phyloP scores from a whole-genome alignment of 164 flowering plant genomes.

The Euptelea pleiosperma region DNA sequence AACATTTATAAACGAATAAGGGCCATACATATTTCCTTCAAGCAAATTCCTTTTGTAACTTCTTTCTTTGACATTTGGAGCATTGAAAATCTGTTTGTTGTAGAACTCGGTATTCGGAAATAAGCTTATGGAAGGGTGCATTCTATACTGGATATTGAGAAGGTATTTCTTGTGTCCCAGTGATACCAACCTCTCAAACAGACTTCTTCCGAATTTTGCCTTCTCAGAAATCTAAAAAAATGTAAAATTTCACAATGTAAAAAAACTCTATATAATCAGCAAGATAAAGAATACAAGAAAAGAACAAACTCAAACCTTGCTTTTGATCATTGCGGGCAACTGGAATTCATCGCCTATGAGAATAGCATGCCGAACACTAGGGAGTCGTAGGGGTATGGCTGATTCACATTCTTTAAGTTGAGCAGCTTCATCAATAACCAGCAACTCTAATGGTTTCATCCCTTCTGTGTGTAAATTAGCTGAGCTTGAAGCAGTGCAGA shows the following conservation, averaged over 20 bases:
- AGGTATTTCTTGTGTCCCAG: conserved; percentile 31
- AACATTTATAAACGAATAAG: conserved; percentile 31
- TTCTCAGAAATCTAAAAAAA: conserved; percentile 16
- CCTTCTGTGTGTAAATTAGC: conserved; percentile 9
- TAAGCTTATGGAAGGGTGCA: conserved; percentile 38
- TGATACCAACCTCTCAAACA: conserved; percentile 23
- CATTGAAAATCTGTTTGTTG: conserved; percentile 19
- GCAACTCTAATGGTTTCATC: conserved; percentile 22
- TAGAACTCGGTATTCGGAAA: conserved; percentile 33
- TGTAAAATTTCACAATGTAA: background rate
- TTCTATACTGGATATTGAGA: conserved; percentile 34
- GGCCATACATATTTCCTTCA: conserved; percentile 24
- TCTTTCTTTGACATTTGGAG: conserved; percentile 15
- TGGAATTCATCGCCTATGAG: conserved; percentile 66
- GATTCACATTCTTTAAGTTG: conserved; percentile 69
- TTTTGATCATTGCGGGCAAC: conserved; percentile 47
- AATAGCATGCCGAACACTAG: conserved; percentile 40
- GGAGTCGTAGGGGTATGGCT: conserved; percentile 46
- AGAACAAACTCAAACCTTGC: conserved; percentile 24
- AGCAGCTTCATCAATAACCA: conserved; percentile 63
- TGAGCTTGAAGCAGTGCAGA: conserved; percentile 50
- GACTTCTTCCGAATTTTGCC: conserved; percentile 30
- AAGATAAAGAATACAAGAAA: background rate
- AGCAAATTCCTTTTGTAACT: conserved; percentile 11
- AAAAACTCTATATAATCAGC: background rate